These are phyloP conservation scores for Nitzschia palea DNA, from an alignment of 108 stramenopile species.

Conservation along the genomic window DNA sequence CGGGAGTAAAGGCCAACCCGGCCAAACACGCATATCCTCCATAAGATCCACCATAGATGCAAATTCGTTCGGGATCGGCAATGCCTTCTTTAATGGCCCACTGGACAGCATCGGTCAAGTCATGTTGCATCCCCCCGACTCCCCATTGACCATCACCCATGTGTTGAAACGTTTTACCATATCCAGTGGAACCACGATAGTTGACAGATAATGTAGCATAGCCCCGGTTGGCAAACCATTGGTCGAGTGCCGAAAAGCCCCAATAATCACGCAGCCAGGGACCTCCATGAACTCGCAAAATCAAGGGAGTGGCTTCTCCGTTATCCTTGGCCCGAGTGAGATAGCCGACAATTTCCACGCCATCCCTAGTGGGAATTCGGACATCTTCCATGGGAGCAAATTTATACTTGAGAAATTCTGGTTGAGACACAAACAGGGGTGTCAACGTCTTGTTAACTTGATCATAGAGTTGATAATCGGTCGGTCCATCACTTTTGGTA, in stretches of 20 bases:
- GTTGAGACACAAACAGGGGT: slow-evolving; percentile 48
- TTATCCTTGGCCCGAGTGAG: slow-evolving; percentile 43
- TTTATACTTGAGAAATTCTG: slow-evolving; percentile 43
- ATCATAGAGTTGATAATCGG: slow-evolving; percentile 51
- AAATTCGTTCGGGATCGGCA: slow-evolving; percentile 55
- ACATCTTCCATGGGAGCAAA: slow-evolving; percentile 66
- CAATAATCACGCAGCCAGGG: slow-evolving; percentile 63
- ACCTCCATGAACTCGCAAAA: slow-evolving; percentile 64
- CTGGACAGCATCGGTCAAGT: slow-evolving; percentile 57
- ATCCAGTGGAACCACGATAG: slow-evolving; percentile 62
- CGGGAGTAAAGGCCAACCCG: slow-evolving; percentile 64
- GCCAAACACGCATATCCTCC: slow-evolving; percentile 69
- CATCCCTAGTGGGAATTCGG: slow-evolving; percentile 51
- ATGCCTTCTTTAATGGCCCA: slow-evolving; percentile 61
- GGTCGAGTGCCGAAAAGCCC: slow-evolving; percentile 49
- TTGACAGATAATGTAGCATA: slow-evolving; percentile 63
- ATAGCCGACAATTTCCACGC: slow-evolving; percentile 53
- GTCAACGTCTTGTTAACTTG: slow-evolving; percentile 34
- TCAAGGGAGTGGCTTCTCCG: slow-evolving; percentile 37
- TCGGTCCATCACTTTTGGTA: slow-evolving; percentile 47
- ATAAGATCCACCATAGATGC: slow-evolving; percentile 63
- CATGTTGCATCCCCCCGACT: slow-evolving; percentile 67
- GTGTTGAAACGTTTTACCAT: slow-evolving; percentile 60
- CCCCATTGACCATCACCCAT: slow-evolving; percentile 69
- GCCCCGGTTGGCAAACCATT: slow-evolving; percentile 67